Conservation (phyloP, 2,329 filamentous ascomycete species). For the Nemania diffusa region DNA sequence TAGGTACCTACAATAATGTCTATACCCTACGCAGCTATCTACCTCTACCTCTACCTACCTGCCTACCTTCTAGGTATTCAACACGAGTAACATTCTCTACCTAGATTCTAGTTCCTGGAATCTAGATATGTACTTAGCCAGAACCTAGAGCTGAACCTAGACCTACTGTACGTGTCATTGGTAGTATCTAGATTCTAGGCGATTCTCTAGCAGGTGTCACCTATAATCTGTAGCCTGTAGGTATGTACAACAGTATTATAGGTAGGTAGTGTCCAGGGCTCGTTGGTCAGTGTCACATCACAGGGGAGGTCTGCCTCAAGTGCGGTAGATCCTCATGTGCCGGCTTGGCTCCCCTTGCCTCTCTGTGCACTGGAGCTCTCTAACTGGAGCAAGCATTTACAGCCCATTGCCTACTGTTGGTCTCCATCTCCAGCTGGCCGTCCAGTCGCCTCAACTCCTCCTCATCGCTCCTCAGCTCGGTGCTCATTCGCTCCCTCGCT, state of each 20-base stretch:
- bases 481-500: constrained; percentile 7
- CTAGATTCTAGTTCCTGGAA: too few relatives aligned
- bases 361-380: not conserved
- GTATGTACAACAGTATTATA: not conserved
- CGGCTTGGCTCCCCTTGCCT: constrained; percentile 30
- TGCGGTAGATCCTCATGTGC: constrained; percentile 37
- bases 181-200: not conserved
- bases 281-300: not conserved
- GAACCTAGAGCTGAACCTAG: not conserved
- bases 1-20: not conserved
- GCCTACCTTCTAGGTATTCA: not conserved
- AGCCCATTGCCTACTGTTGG: not conserved
- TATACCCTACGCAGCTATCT: not conserved
- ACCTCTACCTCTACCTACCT: not conserved
- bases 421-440: constrained; percentile 12
- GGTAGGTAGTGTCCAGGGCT: not conserved
- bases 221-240: too few relatives aligned
- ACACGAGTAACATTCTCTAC: too few relatives aligned
- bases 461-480: not conserved
- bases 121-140: not conserved
- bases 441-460: constrained; percentile 16
- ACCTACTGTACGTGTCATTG: not conserved
- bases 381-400: not conserved
- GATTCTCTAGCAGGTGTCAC: not conserved
- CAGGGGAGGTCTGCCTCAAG: constrained; percentile 9